Conservation (phyloP, 176 grass and related monocot genomes). For the Poa pratensis region DNA sequence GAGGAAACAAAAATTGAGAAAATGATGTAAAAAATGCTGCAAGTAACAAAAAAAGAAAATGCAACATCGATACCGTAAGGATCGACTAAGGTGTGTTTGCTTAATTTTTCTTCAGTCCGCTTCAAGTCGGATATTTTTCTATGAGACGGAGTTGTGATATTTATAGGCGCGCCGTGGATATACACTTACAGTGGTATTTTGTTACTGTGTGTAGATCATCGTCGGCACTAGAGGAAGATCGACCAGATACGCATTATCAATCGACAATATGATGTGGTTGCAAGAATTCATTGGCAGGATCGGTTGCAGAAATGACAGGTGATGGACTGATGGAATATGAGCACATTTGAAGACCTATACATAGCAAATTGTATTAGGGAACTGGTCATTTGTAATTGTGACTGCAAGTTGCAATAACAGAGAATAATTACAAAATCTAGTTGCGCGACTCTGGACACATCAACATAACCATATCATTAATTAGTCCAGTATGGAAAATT, state of each 20-base stretch:
- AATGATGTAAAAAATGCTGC: not conserved
- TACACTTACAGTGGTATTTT: not conserved
- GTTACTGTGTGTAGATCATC: not conserved
- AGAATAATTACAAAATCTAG: not conserved
- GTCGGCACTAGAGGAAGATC: not conserved
- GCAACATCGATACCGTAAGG: too few species aligned
- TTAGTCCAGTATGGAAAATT: not conserved
- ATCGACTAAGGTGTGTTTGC: too few species aligned
- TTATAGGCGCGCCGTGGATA: too few species aligned
- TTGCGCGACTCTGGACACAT: not conserved
- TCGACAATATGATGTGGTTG: constrained; percentile 14
- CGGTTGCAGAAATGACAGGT: constrained; percentile 18
- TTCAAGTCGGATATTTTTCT: too few species aligned
- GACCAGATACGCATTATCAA: not conserved
- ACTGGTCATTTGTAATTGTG: not conserved
- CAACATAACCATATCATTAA: not conserved
- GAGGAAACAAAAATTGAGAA: not conserved
- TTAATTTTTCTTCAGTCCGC: too few species aligned
- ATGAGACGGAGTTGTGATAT: too few species aligned
- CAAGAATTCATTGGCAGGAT: not conserved
- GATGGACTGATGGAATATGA: constrained; percentile 10
- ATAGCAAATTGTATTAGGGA: not conserved
- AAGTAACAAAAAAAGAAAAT: not conserved
- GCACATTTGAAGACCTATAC: not conserved
- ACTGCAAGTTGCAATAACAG: not conserved